Percentiles rank a stretch among this genome's conserved stretches.
phyloP scores from a whole-genome alignment of 495 filamentous ascomycete species.

The Penicillium atrosanguineum region DNA sequence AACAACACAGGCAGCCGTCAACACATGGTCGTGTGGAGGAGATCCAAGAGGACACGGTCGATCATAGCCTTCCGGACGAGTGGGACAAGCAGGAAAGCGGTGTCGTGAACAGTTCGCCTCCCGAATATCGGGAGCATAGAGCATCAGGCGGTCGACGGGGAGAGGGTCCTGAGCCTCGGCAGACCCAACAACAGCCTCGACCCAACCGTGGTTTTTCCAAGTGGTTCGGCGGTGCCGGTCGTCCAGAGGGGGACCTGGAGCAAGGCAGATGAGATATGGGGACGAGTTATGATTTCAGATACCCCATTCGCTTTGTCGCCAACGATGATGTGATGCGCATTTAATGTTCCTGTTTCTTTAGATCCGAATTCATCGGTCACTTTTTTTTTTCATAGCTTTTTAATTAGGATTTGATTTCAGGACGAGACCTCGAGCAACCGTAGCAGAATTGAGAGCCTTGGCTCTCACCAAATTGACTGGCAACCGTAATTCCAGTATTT shows the following conservation, averaged over 20 bases:
- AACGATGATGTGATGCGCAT: not conserved
- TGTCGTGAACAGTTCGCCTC: constrained; percentile 20
- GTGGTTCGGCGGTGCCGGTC: constrained; percentile 37
- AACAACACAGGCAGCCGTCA: constrained; percentile 17
- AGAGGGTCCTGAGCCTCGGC: constrained; percentile 7
- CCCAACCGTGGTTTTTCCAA: constrained; percentile 21
- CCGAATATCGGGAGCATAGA: constrained; percentile 26
- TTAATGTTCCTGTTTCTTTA: not conserved
- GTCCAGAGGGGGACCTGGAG: constrained; percentile 30
- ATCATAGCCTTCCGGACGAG: constrained; percentile 42
- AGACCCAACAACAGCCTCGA: constrained; percentile 17
- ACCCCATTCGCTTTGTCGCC: constrained; percentile 4
- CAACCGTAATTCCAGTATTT: constrained; percentile 27
- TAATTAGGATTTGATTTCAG: constrained; percentile 41
- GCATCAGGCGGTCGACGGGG: constrained; percentile 8
- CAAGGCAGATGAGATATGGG: constrained; percentile 20
- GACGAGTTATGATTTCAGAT: constrained; percentile 11
- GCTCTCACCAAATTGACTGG: constrained; percentile 17
- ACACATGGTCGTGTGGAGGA: constrained; percentile 1
- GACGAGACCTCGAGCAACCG: constrained; percentile 55
- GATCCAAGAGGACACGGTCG: constrained; percentile 13
- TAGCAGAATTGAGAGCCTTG: constrained; percentile 49
- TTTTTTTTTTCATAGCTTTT: constrained; percentile 30
- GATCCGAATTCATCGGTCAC: not conserved
- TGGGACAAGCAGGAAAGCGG: constrained; percentile 39